Conservation (phyloP, 495 filamentous ascomycete genomes). For the Jackrogersella minutella region DNA sequence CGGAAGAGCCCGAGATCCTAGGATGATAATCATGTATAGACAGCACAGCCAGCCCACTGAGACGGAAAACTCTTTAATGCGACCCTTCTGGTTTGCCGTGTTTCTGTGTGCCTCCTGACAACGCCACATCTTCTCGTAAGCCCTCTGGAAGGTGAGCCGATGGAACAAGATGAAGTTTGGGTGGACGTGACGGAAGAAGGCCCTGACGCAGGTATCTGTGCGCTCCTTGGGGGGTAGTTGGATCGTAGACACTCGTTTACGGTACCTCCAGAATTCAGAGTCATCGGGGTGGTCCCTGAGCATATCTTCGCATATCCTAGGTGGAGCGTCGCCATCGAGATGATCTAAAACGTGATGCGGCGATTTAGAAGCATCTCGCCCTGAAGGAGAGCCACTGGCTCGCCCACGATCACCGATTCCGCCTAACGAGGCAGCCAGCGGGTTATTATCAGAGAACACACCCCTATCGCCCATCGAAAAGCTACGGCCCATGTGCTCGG, state of each 20-base stretch:
- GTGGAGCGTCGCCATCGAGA: constrained; percentile 36
- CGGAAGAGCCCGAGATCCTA: constrained; percentile 48
- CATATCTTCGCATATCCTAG: constrained; percentile 33
- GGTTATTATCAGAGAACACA: constrained; percentile 9
- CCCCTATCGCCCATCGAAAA: neutral
- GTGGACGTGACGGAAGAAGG: constrained; percentile 56
- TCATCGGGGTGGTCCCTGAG: constrained; percentile 31
- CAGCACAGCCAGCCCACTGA: constrained; percentile 55
- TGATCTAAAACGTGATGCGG: constrained; percentile 14
- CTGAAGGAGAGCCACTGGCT: neutral
- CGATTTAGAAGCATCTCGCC: neutral
- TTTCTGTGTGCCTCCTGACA: constrained; percentile 33
- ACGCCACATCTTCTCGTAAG: constrained; percentile 51
- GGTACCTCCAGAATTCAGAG: constrained; percentile 38
- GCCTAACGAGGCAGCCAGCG: constrained; percentile 29
- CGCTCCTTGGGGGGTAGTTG: constrained; percentile 41
- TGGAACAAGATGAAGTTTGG: constrained; percentile 57
- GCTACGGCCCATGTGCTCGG: neutral
- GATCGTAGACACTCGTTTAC: constrained; percentile 32
- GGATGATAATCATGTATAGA: constrained; percentile 55
- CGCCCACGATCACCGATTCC: constrained; percentile 29
- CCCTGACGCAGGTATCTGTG: constrained; percentile 49
- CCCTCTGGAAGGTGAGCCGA: constrained; percentile 51
- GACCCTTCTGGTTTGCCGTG: neutral
- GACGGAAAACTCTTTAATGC: constrained; percentile 27